Base-by-base conservation (phyloP, 768 basidiomycete genomes). In the Lentinula detonsa region DNA sequence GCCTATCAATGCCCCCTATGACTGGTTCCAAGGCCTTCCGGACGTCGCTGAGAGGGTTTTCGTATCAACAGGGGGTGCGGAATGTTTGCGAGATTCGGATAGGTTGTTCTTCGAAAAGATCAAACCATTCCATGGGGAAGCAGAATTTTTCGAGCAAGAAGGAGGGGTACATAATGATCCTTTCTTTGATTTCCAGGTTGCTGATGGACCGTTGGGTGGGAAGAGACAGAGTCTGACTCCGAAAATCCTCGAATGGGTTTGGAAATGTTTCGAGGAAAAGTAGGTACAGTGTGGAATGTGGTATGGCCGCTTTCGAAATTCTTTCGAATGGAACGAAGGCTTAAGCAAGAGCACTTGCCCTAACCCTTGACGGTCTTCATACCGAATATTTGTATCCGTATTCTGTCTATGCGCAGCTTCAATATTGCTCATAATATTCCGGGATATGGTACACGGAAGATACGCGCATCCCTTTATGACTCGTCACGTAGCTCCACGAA, bases 121-220 rank as follows among this genome's bases (percentile, higher is more conserved):
- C 2, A 63, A 62, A 15, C 67, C 68, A 45, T 51, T 67, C 7
- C 64, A 68, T 33, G 28, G 51, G 1, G 49, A 65, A 4, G 59
- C 65, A 48, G 64, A 65, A 37, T 65, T 73, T 21, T 64, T 71
- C 5, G 53, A 74, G 21, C 74, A 76, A 61, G 60, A 66, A 18
- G 61, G 67, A 54, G 77, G 75, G 2, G 65, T 76, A 6, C 77
- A 78, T 59, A 70, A 75, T 61, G 75, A 77, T 60, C 70, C 71
- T 45, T 72, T 66, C 37, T 64, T 74, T 33, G 75, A 78, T 9
- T 57, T 57, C 40, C 21, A 28, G 2, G 10, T 57, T 7, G 37
- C 40, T 5, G 42, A 57, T 21, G 45, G 28, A 13, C 56, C 42
- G 23, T 28, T 57, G 18, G 37, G 50, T 16, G 46, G 46, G 7